Evolutionary conservation across 306 rosid genomes (phyloP).

Genomic region (Luffa aegyptiaca): DNA sequence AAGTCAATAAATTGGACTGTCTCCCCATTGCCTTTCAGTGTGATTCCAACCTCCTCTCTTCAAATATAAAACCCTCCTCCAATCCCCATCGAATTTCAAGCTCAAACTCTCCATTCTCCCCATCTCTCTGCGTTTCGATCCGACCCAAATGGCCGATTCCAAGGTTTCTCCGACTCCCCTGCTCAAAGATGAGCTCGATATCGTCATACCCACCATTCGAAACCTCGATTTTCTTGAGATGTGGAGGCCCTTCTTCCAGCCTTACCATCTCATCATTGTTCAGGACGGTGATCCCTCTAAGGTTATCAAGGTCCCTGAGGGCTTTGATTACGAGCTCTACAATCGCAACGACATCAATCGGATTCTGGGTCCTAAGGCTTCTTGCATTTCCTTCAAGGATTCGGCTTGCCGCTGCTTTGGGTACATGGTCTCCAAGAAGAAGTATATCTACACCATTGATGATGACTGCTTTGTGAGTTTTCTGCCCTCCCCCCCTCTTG

Average conservation of each 20-base stretch:
- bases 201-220: slow-evolving; percentile 84
- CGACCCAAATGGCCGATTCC: slow-evolving; percentile 32
- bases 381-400: slow-evolving; percentile 85
- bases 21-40: neutral
- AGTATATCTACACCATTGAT: slow-evolving; percentile 75
- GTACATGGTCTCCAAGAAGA: slow-evolving; percentile 80
- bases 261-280: slow-evolving; percentile 62
- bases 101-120: neutral
- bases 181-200: slow-evolving; percentile 68
- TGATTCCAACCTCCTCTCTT: neutral
- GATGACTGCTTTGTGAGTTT: slow-evolving; percentile 81
- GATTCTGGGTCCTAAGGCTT: slow-evolving; percentile 70
- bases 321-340: slow-evolving; percentile 64
- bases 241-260: slow-evolving; percentile 78
- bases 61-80: neutral
- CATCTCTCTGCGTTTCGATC: neutral
- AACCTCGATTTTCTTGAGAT: slow-evolving; percentile 83
- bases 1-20: neutral
- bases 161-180: slow-evolving; percentile 29
- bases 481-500: neutral
- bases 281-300: slow-evolving; percentile 79
- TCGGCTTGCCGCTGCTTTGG: slow-evolving; percentile 84
- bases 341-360: slow-evolving; percentile 68
- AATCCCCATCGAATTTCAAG: neutral
- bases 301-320: slow-evolving; percentile 54